Evolutionary conservation across 345 rosid genomes (phyloP).

Genomic region (Bruguiera parviflora): DNA sequence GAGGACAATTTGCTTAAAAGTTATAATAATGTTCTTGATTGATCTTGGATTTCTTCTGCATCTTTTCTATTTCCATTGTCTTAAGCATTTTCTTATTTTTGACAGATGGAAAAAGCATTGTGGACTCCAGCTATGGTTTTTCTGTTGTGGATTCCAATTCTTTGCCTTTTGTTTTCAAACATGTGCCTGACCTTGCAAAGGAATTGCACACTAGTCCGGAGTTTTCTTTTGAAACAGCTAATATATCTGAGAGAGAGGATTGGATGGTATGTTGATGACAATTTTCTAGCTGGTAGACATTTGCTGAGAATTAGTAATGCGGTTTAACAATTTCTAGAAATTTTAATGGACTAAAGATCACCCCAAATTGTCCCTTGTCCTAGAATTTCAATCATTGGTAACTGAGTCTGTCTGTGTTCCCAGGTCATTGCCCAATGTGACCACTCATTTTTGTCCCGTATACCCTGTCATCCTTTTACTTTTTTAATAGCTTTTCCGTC

Average conservation of each 20-base stretch:
- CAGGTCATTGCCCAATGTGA: no score
- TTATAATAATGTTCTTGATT: not conserved
- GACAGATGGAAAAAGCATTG: constrained; percentile 60
- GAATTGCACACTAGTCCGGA: constrained; percentile 47
- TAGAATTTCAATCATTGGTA: not conserved
- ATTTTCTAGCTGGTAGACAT: not conserved
- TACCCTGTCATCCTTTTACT: no score
- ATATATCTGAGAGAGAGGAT: constrained; percentile 40
- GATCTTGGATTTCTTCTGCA: not conserved
- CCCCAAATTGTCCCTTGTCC: not conserved
- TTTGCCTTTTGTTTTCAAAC: constrained; percentile 62
- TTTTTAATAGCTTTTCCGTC: not conserved
- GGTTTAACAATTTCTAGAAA: not conserved
- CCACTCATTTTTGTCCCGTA: not conserved
- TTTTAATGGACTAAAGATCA: not conserved
- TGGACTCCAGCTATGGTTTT: constrained; percentile 65
- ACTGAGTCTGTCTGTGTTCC: not conserved
- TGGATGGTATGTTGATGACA: constrained; percentile 60
- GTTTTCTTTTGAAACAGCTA: constrained; percentile 48
- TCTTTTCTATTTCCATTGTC: not conserved
- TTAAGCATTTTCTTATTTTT: constrained; percentile 16
- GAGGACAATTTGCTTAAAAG: not conserved
- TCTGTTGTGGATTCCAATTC: constrained; percentile 81
- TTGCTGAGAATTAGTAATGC: not conserved
- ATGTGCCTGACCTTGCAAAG: constrained; percentile 66